These are phyloP conservation scores for Fagus sylvatica DNA, from an alignment of 306 rosid species.

Conservation along the genomic window DNA sequence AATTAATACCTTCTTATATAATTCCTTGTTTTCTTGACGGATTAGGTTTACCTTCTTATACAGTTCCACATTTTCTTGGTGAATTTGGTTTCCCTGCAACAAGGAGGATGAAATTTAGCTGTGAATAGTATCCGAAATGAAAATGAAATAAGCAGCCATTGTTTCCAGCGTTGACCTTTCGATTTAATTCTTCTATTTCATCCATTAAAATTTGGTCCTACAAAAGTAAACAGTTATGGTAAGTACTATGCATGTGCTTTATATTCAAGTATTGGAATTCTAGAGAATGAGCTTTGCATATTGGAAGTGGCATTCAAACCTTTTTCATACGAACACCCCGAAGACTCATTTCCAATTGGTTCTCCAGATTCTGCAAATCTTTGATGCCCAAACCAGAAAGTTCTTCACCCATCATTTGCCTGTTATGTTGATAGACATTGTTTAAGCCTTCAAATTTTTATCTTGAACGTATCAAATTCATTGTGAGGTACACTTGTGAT, in stretches of 20 bases:
- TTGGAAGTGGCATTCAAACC: conserved; percentile 33
- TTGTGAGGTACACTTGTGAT: neutral
- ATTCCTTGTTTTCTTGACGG: conserved; percentile 64
- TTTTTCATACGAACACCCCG: conserved; percentile 77
- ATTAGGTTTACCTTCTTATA: conserved; percentile 69
- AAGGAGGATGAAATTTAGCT: conserved; percentile 16
- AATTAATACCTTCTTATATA: conserved; percentile 52
- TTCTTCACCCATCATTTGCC: conserved; percentile 94
- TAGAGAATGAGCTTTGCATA: conserved; percentile 11
- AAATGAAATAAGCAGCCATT: conserved; percentile 14
- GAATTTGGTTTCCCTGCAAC: conserved; percentile 74
- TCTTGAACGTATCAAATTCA: conserved; percentile 21
- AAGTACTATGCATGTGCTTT: neutral
- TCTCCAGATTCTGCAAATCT: conserved; percentile 71
- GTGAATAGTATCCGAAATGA: conserved; percentile 6
- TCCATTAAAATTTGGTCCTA: conserved; percentile 76
- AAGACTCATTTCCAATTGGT: conserved; percentile 77
- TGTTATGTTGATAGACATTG: conserved; percentile 32
- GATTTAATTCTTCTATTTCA: conserved; percentile 78
- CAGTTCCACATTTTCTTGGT: conserved; percentile 73
- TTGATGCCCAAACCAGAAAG: conserved; percentile 66
- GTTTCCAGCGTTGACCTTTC: conserved; percentile 63
- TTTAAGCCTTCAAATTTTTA: conserved; percentile 17
- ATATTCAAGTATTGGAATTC: neutral
- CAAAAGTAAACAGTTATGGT: conserved; percentile 20